Conservation (phyloP, 805 yeast genomes). For the Ogataea allantospora region DNA sequence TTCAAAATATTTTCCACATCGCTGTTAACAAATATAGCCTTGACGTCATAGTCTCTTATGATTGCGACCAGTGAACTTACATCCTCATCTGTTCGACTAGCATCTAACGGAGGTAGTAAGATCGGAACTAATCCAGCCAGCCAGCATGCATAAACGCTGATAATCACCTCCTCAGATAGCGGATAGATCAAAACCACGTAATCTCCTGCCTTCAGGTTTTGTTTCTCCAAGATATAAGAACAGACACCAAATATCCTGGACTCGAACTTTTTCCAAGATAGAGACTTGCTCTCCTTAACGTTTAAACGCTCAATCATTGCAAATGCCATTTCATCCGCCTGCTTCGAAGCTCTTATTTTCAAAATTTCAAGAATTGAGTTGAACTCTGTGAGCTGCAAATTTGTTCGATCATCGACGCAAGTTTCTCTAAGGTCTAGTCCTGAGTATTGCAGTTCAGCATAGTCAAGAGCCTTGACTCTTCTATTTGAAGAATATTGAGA, state of each 20-base stretch:
- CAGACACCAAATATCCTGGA: conserved; percentile 73
- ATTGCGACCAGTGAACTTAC: conserved; percentile 61
- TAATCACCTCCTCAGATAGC: conserved; percentile 79
- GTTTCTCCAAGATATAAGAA: conserved; percentile 65
- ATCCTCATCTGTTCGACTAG: conserved; percentile 64
- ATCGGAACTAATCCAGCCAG: conserved; percentile 75
- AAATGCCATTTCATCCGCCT: conserved; percentile 80
- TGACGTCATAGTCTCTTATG: conserved; percentile 67
- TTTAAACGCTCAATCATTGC: conserved; percentile 39
- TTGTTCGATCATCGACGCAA: conserved; percentile 76
- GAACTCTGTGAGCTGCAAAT: conserved; percentile 72
- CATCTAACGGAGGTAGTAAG: conserved; percentile 69
- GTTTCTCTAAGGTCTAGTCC: conserved; percentile 75
- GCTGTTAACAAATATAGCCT: conserved; percentile 70
- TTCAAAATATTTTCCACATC: conserved; percentile 72
- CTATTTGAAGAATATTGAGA: conserved; percentile 68
- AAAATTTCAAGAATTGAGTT: conserved; percentile 67
- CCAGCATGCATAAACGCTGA: conserved; percentile 84
- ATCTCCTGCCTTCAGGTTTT: conserved; percentile 63
- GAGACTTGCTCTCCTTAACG: conserved; percentile 47
- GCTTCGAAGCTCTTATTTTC: conserved; percentile 71
- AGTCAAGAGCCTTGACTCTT: conserved; percentile 58
- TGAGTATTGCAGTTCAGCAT: conserved; percentile 72
- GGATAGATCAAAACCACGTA: conserved; percentile 80
- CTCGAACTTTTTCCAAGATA: conserved; percentile 83